These are phyloP conservation scores for Colletotrichum phormii DNA, from an alignment of 2,329 filamentous ascomycete genomes.

Conservation along the genomic window DNA sequence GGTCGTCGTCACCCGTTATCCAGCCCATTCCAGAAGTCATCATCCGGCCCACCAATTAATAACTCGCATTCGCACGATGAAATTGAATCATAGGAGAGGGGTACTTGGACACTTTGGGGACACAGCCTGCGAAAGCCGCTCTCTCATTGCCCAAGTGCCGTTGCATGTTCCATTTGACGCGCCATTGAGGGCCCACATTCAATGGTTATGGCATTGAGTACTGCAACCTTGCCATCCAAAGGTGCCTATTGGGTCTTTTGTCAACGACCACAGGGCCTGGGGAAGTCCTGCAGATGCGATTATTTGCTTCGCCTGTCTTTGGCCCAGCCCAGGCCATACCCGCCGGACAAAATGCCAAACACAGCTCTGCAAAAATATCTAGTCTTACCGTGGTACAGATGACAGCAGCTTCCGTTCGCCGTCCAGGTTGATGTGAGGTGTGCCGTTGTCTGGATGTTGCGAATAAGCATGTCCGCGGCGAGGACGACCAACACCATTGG, in stretches of 20 bases:
- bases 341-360: constrained; percentile 2
- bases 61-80: not conserved
- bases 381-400: no score
- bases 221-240: constrained; percentile 16
- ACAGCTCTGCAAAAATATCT: not conserved
- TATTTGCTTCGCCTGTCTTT: constrained; percentile 17
- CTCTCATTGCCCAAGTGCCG: not conserved
- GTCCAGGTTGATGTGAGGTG: not conserved
- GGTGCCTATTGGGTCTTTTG: not conserved
- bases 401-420: not conserved
- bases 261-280: not conserved
- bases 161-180: constrained; percentile 5
- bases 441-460: not conserved
- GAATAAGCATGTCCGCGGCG: no score
- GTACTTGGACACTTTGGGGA: not conserved
- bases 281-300: constrained; percentile 4
- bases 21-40: constrained; percentile 1
- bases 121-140: not conserved
- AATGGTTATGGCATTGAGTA: constrained; percentile 16
- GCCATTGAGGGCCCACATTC: constrained; percentile 12
- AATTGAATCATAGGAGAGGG: not conserved
- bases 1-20: not conserved
- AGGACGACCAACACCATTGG: no score
- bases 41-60: not conserved
- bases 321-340: not conserved